These are phyloP conservation scores for Podaxis sp. DNA, from an alignment of 768 basidiomycete species.

Conservation along the genomic window DNA sequence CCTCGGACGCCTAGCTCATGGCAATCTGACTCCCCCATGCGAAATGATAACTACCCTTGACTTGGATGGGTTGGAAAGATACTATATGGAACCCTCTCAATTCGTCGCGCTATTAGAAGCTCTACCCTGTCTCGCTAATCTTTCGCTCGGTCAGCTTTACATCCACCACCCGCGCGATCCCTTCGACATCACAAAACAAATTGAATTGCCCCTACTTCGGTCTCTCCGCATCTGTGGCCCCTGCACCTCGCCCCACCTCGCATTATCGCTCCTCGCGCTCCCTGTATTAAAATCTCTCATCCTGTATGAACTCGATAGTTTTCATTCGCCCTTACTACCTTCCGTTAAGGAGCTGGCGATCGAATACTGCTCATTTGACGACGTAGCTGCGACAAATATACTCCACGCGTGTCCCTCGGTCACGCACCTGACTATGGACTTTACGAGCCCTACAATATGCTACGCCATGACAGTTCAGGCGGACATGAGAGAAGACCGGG, in stretches of 20 bases:
- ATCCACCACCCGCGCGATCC: slow-evolving; percentile 31
- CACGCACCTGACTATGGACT: slow-evolving; percentile 29
- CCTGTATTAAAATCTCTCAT: slow-evolving; percentile 31
- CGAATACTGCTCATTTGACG: slow-evolving; percentile 29
- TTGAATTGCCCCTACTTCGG: slow-evolving; percentile 28
- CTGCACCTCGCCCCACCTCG: slow-evolving; percentile 26
- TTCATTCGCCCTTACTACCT: slow-evolving; percentile 28
- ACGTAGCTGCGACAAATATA: slow-evolving; percentile 26
- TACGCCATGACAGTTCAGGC: slow-evolving; percentile 17
- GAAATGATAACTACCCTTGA: slow-evolving; percentile 34
- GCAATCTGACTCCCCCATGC: slow-evolving; percentile 34
- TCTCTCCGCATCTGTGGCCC: slow-evolving; percentile 38
- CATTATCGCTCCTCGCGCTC: slow-evolving; percentile 31
- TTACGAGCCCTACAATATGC: slow-evolving; percentile 25
- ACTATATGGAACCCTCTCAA: slow-evolving; percentile 29
- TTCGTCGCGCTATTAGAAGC: slow-evolving; percentile 29
- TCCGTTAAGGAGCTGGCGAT: slow-evolving; percentile 30
- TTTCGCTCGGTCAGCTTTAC: slow-evolving; percentile 37
- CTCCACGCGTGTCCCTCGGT: slow-evolving; percentile 32
- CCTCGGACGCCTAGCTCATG: slow-evolving; percentile 35
- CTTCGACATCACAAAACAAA: slow-evolving; percentile 22
- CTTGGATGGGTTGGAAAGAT: slow-evolving; percentile 35
- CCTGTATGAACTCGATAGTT: slow-evolving; percentile 30
- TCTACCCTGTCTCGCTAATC: slow-evolving; percentile 32
- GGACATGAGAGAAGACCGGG: not conserved